These are phyloP conservation scores for Plasmodium yoelii DNA, from an alignment of 169 alveolate species.

Conservation along the genomic window DNA sequence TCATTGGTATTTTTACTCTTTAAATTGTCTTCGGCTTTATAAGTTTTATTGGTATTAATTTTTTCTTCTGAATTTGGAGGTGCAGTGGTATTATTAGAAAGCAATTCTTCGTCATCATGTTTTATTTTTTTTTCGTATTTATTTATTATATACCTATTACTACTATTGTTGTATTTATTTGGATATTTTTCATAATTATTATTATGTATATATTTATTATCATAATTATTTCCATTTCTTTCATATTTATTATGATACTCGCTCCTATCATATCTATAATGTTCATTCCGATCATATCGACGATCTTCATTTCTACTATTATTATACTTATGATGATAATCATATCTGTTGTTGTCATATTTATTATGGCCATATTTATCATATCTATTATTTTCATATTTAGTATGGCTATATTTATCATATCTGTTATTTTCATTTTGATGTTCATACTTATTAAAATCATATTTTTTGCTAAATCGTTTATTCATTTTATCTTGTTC, in stretches of 20 bases:
- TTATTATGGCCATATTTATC: not conserved
- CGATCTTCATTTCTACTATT: not conserved
- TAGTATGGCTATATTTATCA: not conserved
- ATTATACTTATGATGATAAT: slow-evolving; percentile 6
- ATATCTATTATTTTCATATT: not conserved
- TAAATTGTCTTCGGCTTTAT: not conserved
- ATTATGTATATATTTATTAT: not conserved
- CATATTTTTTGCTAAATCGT: not conserved
- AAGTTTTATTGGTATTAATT: not conserved
- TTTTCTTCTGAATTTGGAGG: not conserved
- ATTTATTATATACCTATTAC: not conserved
- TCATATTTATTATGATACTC: not conserved
- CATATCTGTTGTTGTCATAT: not conserved
- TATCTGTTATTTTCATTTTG: not conserved
- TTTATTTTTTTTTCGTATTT: not conserved
- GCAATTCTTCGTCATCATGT: not conserved
- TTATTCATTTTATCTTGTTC: not conserved
- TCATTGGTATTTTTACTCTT: not conserved
- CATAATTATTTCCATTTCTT: not conserved
- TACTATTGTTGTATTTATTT: not conserved
- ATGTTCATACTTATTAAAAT: not conserved
- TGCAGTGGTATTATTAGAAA: not conserved
- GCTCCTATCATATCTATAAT: not conserved
- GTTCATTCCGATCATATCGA: not conserved
- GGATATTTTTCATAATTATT: not conserved